Base-by-base conservation (phyloP, 192 early-diverging fungal genomes). In the Funneliformis geosporum region DNA sequence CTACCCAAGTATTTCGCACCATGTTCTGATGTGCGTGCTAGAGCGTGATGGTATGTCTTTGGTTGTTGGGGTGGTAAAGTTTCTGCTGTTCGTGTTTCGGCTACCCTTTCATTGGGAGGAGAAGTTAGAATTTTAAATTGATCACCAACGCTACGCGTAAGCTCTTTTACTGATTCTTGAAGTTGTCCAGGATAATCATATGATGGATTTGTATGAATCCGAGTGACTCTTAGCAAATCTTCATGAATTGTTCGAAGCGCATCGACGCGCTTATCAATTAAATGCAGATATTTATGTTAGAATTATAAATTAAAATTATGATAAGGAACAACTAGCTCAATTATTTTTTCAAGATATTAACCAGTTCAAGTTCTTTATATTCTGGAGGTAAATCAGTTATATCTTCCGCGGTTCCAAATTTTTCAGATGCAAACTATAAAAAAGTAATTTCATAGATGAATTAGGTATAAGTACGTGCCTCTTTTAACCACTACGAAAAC, bases 331-430 rank as follows among this genome's bases (percentile, higher is more conserved):
- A 21, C 10, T 71, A 27, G 23, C 65, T 10, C 6, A 60, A 60
- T 68, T 50, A 8, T 18, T 55, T 23, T 18, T 10, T 59, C 23
- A 44, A 12, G 39, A 43, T 46, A 68, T 78, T 74, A 87, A 94
- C 95, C 88, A 89, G 90, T 81, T 98, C 98, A 62, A 99, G 88
- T 71, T 93, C 91, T 73, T 95, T 87, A 85, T 98, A 99, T 80
- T 99, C 97, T 73, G 88, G 88, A 46, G 98, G 98, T 39, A 99
- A 91, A 75, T 95, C 94, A 42, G 98, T 99, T 40, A 96, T 88
- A 74, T 97, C 95, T 27, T 90, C 89, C 14, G 88, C 87, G 74
- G 85, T 93, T 44, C 93, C 94, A 71, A 97, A 86, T 82, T 91
- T 91, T 82, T 99, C 98, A 77, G 92, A 90, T 28, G 97, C 96